Conservation (phyloP, 768 basidiomycete species). For the Hydnomerulius pinastri region DNA sequence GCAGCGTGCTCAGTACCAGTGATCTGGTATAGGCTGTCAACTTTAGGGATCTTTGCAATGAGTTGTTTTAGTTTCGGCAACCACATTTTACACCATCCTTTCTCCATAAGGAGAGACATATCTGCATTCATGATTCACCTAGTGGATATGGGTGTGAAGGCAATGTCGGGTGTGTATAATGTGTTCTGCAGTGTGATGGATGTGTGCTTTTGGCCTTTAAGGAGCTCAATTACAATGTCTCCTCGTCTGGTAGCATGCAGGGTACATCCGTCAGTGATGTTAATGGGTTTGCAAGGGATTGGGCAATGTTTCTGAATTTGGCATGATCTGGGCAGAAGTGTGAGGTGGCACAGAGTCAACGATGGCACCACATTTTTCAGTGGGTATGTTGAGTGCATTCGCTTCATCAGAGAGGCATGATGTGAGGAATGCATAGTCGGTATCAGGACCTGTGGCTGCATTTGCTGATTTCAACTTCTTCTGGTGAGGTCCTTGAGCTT, state of each 20-base stretch:
- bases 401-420: not conserved
- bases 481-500: conserved; percentile 36
- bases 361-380: not conserved
- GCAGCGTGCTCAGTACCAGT: not conserved
- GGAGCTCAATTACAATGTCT: conserved; percentile 29
- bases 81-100: conserved; percentile 1
- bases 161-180: not conserved
- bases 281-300: not conserved
- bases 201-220: conserved; percentile 17
- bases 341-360: not conserved
- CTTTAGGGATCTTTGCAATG: not conserved
- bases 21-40: not conserved
- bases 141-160: conserved; percentile 3
- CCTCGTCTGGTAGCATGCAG: conserved; percentile 36
- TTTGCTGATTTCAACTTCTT: conserved; percentile 12
- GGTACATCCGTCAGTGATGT: conserved; percentile 24
- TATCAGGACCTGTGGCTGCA: not conserved
- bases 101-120: not conserved
- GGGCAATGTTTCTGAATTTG: not conserved
- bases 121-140: not conserved
- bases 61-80: not conserved
- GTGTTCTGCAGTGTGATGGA: not conserved
- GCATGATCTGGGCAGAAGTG: conserved; percentile 2
- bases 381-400: not conserved
- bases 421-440: not conserved